Conservation (phyloP, 2,329 filamentous ascomycete genomes). For the Aureobasidium pullulans region DNA sequence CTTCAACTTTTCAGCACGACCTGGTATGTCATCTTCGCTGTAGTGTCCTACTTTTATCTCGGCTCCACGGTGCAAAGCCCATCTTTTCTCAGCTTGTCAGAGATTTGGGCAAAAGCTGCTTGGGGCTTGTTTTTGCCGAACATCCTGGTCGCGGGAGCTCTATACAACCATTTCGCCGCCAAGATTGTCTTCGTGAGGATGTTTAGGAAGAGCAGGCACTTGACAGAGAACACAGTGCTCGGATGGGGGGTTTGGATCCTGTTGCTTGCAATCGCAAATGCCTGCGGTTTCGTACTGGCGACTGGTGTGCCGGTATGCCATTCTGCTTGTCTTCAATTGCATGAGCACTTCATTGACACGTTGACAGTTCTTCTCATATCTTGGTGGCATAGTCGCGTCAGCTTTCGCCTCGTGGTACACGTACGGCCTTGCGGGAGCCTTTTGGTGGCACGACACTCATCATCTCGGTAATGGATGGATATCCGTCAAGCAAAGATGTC, state of each 20-base stretch:
- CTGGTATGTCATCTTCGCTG: constrained; percentile 46
- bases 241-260: constrained; percentile 44
- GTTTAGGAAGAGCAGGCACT: constrained; percentile 39
- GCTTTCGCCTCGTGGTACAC: constrained; percentile 47
- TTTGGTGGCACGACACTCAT: constrained; percentile 46
- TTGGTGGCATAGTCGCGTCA: constrained; percentile 44
- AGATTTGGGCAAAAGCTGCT: constrained; percentile 42
- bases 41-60: constrained; percentile 45
- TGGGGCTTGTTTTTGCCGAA: constrained; percentile 47
- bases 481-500: background rate
- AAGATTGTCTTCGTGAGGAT: constrained; percentile 47
- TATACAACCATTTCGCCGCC: constrained; percentile 46
- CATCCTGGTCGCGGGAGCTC: constrained; percentile 42
- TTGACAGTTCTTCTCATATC: constrained; percentile 25
- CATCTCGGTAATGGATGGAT: background rate
- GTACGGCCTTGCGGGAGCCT: constrained; percentile 45
- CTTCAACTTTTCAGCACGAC: constrained; percentile 44
- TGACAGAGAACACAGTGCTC: constrained; percentile 40
- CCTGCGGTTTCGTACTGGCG: constrained; percentile 36
- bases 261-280: constrained; percentile 41
- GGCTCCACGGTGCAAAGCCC: constrained; percentile 41
- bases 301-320: constrained; percentile 49
- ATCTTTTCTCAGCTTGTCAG: constrained; percentile 40
- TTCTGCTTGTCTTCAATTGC: background rate
- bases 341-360: background rate